Evolutionary conservation across 2,329 filamentous ascomycete species (phyloP).

Genomic region (Xylariaceae sp.): DNA sequence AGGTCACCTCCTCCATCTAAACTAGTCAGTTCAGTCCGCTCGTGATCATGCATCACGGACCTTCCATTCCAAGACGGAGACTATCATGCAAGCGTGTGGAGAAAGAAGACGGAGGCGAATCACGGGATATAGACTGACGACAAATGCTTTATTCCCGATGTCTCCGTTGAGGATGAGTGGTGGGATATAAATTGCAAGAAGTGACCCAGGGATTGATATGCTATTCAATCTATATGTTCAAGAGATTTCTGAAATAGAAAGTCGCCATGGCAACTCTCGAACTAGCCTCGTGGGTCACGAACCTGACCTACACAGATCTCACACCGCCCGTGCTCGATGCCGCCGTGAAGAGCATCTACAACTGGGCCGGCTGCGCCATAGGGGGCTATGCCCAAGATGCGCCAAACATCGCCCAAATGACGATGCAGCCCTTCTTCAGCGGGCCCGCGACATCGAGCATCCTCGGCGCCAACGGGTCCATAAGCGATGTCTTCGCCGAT

Average conservation of each 20-base stretch:
- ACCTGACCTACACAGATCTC: slow-evolving; percentile 38
- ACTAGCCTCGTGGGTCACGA: slow-evolving; percentile 43
- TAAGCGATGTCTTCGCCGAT: slow-evolving; percentile 31
- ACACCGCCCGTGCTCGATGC: slow-evolving; percentile 38
- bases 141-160: neutral
- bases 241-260: neutral
- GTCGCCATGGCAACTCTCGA: slow-evolving; percentile 41
- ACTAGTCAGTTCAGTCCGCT: neutral
- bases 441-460: slow-evolving; percentile 32
- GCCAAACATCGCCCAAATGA: slow-evolving; percentile 33
- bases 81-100: neutral
- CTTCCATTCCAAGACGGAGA: neutral
- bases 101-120: neutral
- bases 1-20: neutral
- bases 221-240: neutral
- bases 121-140: neutral
- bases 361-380: slow-evolving; percentile 50
- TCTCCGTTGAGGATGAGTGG: too few relatives aligned
- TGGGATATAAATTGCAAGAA: neutral
- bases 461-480: slow-evolving; percentile 30
- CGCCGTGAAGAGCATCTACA: slow-evolving; percentile 46
- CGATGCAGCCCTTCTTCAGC: slow-evolving; percentile 27
- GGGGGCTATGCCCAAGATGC: slow-evolving; percentile 45
- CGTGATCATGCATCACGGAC: neutral
- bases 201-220: neutral